A percentile compares a stretch with the other conserved stretches of the same genome.
Evolutionary conservation across 306 rosid genomes (phyloP).

Genomic region (Betula pendula): DNA sequence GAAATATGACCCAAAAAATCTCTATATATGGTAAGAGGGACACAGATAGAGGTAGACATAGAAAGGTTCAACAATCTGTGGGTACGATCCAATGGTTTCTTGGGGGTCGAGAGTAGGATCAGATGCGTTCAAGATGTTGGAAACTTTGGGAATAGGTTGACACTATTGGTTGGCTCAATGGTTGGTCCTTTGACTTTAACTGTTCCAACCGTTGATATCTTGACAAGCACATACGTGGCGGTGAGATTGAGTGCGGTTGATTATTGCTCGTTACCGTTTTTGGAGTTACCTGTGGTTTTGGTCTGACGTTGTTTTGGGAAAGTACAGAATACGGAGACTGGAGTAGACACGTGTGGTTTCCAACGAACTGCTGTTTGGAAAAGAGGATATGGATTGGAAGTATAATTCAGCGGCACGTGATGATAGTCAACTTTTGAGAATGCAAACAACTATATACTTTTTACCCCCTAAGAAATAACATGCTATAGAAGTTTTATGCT

Average conservation of each 20-base stretch:
- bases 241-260: slow-evolving; percentile 3
- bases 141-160: neutral
- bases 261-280: neutral
- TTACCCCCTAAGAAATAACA: too few relatives aligned
- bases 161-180: neutral
- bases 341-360: too few relatives aligned
- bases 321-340: neutral
- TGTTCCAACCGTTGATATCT: neutral
- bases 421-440: too few relatives aligned
- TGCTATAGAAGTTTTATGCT: too few relatives aligned
- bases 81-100: slow-evolving; percentile 12
- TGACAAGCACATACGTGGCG: neutral
- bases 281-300: neutral
- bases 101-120: neutral
- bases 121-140: neutral
- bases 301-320: neutral
- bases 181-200: neutral
- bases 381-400: too few relatives aligned
- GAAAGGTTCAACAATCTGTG: neutral
- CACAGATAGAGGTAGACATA: neutral
- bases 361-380: too few relatives aligned
- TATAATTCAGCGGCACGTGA: too few relatives aligned
- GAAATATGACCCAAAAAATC: neutral
- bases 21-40: neutral
- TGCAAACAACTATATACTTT: too few relatives aligned